phyloP scores from a whole-genome alignment of 495 filamentous ascomycete genomes.

The Podospora conica region DNA sequence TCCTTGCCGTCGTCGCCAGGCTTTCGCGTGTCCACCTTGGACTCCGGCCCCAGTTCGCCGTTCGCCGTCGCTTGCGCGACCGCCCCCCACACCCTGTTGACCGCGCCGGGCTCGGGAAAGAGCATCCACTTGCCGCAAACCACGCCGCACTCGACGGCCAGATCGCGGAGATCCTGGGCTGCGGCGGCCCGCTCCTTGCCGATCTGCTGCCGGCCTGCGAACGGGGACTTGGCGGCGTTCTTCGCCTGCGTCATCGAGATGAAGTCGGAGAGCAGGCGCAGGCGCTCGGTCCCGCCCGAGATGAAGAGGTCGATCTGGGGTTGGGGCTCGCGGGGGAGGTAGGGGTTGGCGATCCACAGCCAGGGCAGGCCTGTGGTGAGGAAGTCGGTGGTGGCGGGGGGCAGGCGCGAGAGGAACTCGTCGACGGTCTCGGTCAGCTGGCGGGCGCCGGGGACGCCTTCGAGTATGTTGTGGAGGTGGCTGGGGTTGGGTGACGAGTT shows the following conservation, averaged over 20 bases:
- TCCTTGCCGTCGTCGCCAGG: conserved; percentile 28
- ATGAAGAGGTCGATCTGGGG: conserved; percentile 20
- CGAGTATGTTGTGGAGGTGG: conserved; percentile 40
- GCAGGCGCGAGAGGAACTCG: conserved; percentile 59
- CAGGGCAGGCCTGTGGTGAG: conserved; percentile 43
- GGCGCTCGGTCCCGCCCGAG: conserved; percentile 30
- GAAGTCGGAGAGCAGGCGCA: conserved; percentile 30
- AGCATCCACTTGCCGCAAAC: conserved; percentile 64
- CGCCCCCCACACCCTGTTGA: conserved; percentile 57
- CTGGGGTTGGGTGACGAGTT: not conserved
- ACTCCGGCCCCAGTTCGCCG: conserved; percentile 58
- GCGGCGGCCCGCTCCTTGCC: conserved; percentile 45
- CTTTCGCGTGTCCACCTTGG: conserved; percentile 58
- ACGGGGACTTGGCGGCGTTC: conserved; percentile 10
- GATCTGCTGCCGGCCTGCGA: too few relatives aligned
- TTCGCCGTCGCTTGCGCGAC: conserved; percentile 57
- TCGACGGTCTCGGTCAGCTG: conserved; percentile 54
- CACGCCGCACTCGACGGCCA: conserved; percentile 37
- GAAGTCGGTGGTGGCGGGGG: conserved; percentile 51
- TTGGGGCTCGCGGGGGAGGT: conserved; percentile 21
- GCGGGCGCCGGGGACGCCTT: conserved; percentile 34
- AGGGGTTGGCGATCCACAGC: conserved; percentile 62
- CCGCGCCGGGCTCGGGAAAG: conserved; percentile 50
- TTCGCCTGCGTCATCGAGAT: conserved; percentile 15
- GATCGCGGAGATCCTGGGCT: conserved; percentile 46